Percentiles rank a stretch among this genome's conserved stretches.
phyloP scores from a whole-genome alignment of 2,329 filamentous ascomycete species.

The Parastagonospora nodorum region DNA sequence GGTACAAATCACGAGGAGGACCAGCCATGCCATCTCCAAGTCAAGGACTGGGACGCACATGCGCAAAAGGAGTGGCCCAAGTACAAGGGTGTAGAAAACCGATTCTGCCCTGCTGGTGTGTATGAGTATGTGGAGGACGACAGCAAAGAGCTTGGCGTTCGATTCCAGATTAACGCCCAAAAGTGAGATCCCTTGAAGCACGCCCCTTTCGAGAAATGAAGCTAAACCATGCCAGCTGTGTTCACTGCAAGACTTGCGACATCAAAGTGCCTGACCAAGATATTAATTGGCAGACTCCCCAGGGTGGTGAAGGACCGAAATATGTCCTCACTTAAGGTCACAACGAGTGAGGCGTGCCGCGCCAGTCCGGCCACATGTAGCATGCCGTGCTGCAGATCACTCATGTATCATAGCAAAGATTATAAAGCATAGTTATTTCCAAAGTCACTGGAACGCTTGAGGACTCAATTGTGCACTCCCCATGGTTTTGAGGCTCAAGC shows the following conservation, averaged over 20 bases:
- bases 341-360: background rate
- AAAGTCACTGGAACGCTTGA: conserved; percentile 3
- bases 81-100: conserved; percentile 91
- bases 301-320: conserved; percentile 80
- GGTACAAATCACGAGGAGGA: conserved; percentile 99
- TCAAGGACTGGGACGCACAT: conserved; percentile 93
- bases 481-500: too few relatives aligned
- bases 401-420: conserved; percentile 13
- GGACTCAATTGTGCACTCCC: too few relatives aligned
- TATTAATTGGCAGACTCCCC: conserved; percentile 89
- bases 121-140: conserved; percentile 98
- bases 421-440: background rate
- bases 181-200: conserved; percentile 70
- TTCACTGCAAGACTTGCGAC: conserved; percentile 99
- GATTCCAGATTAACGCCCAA: conserved; percentile 97
- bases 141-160: conserved; percentile 81
- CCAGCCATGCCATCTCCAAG: conserved; percentile 93
- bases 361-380: background rate
- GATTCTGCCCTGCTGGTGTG: conserved; percentile 96
- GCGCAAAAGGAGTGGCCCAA: conserved; percentile 79
- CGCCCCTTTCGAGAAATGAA: background rate
- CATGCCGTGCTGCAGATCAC: background rate
- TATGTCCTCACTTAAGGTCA: conserved; percentile 62
- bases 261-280: conserved; percentile 97
- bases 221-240: conserved; percentile 68